Evolutionary conservation across 148 eudicot genomes (phyloP), one percentile per base, ranked within the genome.

Genomic region (Agrostemma githago): DNA sequence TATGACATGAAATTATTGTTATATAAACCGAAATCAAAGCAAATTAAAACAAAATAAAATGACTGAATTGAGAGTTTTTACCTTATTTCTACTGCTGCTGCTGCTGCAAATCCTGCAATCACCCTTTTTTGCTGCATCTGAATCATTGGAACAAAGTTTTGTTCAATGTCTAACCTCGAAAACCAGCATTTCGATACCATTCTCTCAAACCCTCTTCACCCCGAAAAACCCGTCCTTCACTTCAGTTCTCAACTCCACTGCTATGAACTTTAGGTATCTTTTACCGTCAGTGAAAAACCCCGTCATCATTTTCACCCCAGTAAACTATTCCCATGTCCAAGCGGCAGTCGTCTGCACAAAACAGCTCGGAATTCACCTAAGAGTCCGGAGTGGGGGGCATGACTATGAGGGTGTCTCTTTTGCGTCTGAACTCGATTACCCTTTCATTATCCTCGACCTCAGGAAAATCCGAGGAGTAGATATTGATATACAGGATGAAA

Each of bases 341-440:
- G 78, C 84, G 9, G 76, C 79, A 8, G 78, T 81, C 37, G 46
- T 81, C 37, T 81, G 84, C 72, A 43, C 81, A 4, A 74, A 81
- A 74, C 19, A 70, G 12, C 77, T 69, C 3, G 58, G 77, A 11
- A 51, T 78, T 57, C 79, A 78, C 63, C 69, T 74, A 10, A 74
- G 79, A 19, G 68, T 78, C 44, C 61, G 81, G 0, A 77, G 81
- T 63, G 75, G 81, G 7, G 83, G 84, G 8, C 84, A 81, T 41
- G 84, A 81, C 46, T 74, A 74, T 7, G 81, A 78, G 72, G 84
- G 79, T 68, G 73, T 78, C 12, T 82, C 84, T 26, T 82, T 17
- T 42, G 76, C 80, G 12, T 78, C 78, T 0, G 72, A 72, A 60
- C 42, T 57, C 8, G 67, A 74, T 6, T 46, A 64, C n/a, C 76